These are phyloP conservation scores for Naganishia randhawae DNA, from an alignment of 768 basidiomycete species.

Conservation along the genomic window DNA sequence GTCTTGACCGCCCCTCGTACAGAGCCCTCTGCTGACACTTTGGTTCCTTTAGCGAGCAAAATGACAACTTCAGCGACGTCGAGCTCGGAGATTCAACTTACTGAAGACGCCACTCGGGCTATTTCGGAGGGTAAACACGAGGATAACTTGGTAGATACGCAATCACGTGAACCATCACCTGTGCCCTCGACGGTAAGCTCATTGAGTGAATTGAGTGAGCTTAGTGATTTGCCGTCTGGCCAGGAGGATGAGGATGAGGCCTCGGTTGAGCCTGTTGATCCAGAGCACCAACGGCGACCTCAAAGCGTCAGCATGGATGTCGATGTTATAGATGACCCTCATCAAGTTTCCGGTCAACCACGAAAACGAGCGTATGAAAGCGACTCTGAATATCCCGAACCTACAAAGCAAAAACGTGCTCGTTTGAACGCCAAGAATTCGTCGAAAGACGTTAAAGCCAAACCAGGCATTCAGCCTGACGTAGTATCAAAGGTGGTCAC, in stretches of 20 bases:
- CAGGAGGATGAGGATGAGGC: background rate
- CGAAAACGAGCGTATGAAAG: conserved; percentile 5
- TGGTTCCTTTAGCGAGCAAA: conserved; percentile 53
- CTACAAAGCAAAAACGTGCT: background rate
- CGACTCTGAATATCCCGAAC: conserved; percentile 8
- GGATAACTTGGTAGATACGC: background rate
- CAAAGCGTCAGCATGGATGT: background rate
- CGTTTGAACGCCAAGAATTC: background rate
- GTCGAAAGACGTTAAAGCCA: background rate
- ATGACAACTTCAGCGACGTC: conserved; percentile 9
- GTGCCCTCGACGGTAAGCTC: background rate
- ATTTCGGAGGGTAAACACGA: background rate
- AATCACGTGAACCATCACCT: background rate
- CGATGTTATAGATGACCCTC: background rate
- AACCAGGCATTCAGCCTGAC: background rate
- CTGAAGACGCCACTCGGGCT: background rate
- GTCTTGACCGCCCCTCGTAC: conserved; percentile 10
- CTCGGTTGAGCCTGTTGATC: background rate
- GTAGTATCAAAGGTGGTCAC: background rate
- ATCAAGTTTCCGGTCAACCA: background rate
- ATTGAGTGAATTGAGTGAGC: conserved; percentile 1
- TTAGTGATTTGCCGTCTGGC: background rate
- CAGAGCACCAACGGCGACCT: background rate
- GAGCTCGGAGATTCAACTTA: background rate
- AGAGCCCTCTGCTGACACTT: background rate